Percentiles rank a stretch among this genome's conserved stretches.
These are phyloP conservation scores for Ascochyta koolunga DNA, from an alignment of 2,329 filamentous ascomycete genomes.

Conservation along the genomic window DNA sequence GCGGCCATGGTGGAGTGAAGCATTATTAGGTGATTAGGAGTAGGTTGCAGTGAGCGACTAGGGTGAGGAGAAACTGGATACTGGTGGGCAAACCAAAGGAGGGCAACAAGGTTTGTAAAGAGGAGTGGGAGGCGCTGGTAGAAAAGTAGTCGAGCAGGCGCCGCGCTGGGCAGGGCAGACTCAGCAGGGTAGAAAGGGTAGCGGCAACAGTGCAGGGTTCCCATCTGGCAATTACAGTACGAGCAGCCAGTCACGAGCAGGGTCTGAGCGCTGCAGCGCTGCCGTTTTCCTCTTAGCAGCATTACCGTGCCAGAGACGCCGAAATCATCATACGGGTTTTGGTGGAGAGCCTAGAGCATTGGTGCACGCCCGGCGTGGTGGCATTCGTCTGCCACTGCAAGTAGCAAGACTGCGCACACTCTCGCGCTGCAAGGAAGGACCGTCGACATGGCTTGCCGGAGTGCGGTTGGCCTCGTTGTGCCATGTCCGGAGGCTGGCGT, in stretches of 20 bases:
- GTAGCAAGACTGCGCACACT: no score
- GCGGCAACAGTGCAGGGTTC: conserved; percentile 15
- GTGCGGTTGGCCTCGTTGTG: neutral
- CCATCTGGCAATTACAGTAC: conserved; percentile 16
- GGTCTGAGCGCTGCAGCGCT: conserved; percentile 18
- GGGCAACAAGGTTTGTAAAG: conserved; percentile 18
- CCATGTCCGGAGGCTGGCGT: conserved; percentile 14
- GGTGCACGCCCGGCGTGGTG: conserved; percentile 15
- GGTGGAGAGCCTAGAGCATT: conserved; percentile 23
- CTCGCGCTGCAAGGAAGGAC: conserved; percentile 11
- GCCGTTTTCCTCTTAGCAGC: conserved; percentile 13
- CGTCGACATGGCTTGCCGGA: neutral
- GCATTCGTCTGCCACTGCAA: conserved; percentile 18
- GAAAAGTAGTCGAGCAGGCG: conserved; percentile 8
- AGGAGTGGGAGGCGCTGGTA: conserved; percentile 14
- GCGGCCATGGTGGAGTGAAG: conserved; percentile 28
- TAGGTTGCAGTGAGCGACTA: conserved; percentile 29
- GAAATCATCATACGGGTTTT: conserved; percentile 31
- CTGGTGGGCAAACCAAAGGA: conserved; percentile 22
- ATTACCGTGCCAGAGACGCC: conserved; percentile 19
- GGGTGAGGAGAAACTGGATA: conserved; percentile 17
- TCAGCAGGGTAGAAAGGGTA: conserved; percentile 11
- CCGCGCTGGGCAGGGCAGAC: conserved; percentile 12
- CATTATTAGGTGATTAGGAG: conserved; percentile 24
- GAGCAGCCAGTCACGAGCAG: conserved; percentile 15